phyloP scores from a whole-genome alignment of 108 stramenopile genomes.

The Craspedostauros australis region DNA sequence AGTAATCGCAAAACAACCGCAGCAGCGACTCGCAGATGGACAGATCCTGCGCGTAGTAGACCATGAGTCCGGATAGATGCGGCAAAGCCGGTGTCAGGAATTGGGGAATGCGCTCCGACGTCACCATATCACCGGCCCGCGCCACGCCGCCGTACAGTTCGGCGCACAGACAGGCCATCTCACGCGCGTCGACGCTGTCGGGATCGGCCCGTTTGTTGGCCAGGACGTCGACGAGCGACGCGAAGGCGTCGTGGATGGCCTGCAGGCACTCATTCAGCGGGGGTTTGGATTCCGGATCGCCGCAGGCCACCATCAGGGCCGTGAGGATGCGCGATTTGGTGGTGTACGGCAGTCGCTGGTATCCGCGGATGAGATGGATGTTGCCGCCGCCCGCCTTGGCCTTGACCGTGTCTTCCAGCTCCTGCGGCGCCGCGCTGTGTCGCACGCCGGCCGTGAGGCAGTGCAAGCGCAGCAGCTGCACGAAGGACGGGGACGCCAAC shows the following conservation, averaged over 20 bases:
- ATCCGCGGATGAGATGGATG: slow-evolving; percentile 51
- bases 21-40: slow-evolving; percentile 69
- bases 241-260: slow-evolving; percentile 56
- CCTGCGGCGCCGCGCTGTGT: slow-evolving; percentile 44
- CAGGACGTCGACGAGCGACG: slow-evolving; percentile 54
- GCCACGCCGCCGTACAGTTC: slow-evolving; percentile 66
- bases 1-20: slow-evolving; percentile 69
- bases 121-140: slow-evolving; percentile 66
- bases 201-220: slow-evolving; percentile 46
- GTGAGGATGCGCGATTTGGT: slow-evolving; percentile 59
- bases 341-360: slow-evolving; percentile 65
- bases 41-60: slow-evolving; percentile 62
- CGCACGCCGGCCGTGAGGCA: slow-evolving; percentile 58
- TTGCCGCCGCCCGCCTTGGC: slow-evolving; percentile 21
- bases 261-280: slow-evolving; percentile 54
- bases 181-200: slow-evolving; percentile 49
- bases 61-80: slow-evolving; percentile 72
- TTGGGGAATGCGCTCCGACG: slow-evolving; percentile 61
- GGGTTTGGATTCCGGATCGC: slow-evolving; percentile 44
- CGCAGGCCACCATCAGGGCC: slow-evolving; percentile 54
- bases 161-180: slow-evolving; percentile 72
- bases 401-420: slow-evolving; percentile 33
- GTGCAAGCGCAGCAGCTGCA: slow-evolving; percentile 53
- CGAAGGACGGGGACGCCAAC: slow-evolving; percentile 50
- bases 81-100: slow-evolving; percentile 71